phyloP scores from a whole-genome alignment of 2,329 filamentous ascomycete genomes.

The Neocatenulostroma microsporum region DNA sequence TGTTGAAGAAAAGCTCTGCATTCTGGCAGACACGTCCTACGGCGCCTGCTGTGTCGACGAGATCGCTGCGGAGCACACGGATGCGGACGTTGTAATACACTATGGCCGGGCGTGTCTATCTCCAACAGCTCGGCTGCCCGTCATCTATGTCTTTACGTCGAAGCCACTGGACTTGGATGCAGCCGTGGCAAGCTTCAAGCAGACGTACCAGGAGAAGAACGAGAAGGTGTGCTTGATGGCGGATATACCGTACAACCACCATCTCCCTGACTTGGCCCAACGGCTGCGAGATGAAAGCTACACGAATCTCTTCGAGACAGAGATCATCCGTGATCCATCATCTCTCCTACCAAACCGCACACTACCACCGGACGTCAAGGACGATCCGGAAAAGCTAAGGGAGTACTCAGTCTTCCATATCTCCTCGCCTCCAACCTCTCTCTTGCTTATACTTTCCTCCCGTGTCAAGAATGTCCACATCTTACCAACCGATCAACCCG shows the following conservation, averaged over 20 bases:
- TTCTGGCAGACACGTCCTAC: slow-evolving; percentile 92
- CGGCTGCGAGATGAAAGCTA: slow-evolving; percentile 60
- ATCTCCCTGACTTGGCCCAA: slow-evolving; percentile 54
- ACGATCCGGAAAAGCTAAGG: slow-evolving; percentile 46
- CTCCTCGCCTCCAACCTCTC: slow-evolving; percentile 67
- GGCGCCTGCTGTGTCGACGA: slow-evolving; percentile 97
- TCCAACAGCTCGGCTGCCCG: slow-evolving; percentile 76
- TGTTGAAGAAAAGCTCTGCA: slow-evolving; percentile 55
- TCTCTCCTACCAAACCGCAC: slow-evolving; percentile 79
- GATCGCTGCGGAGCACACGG: slow-evolving; percentile 86
- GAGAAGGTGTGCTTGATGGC: slow-evolving; percentile 72
- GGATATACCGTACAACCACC: slow-evolving; percentile 76
- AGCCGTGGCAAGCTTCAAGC: slow-evolving; percentile 55
- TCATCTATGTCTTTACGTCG: slow-evolving; percentile 82
- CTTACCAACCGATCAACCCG: slow-evolving; percentile 50
- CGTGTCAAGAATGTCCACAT: slow-evolving; percentile 73
- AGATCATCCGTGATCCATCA: slow-evolving; percentile 67
- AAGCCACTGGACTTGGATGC: slow-evolving; percentile 57
- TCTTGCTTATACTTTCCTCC: slow-evolving; percentile 80
- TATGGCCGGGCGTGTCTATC: slow-evolving; percentile 90
- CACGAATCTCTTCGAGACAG: slow-evolving; percentile 57
- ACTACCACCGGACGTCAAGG: slow-evolving; percentile 46
- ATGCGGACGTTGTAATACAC: slow-evolving; percentile 86
- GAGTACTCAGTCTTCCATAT: slow-evolving; percentile 78
- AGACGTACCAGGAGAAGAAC: slow-evolving; percentile 57